These are phyloP conservation scores for Paramarasmius palmivorus DNA, from an alignment of 1,284 basidiomycete species.

Conservation along the genomic window DNA sequence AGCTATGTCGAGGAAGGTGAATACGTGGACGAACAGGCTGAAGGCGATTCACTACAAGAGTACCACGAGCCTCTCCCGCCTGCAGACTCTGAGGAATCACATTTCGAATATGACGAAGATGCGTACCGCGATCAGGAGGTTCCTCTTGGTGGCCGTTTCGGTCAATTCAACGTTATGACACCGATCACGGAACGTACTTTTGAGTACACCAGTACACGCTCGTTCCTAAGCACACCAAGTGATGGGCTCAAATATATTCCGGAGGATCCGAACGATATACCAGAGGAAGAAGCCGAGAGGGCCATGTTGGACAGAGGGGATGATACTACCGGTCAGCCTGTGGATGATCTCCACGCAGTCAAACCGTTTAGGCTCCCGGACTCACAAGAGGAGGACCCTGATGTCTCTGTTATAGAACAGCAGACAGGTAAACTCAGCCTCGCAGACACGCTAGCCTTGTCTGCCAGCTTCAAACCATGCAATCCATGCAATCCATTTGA, in stretches of 20 bases:
- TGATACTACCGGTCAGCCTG: conserved; percentile 20
- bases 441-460: conserved; percentile 59
- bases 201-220: conserved; percentile 75
- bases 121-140: conserved; percentile 40
- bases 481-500: conserved; percentile 93
- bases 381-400: conserved; percentile 10
- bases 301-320: conserved; percentile 31
- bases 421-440: conserved; percentile 63
- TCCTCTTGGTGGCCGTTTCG: conserved; percentile 73
- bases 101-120: conserved; percentile 40
- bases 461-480: conserved; percentile 65
- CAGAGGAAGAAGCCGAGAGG: conserved; percentile 31
- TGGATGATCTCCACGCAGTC: conserved; percentile 13
- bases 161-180: conserved; percentile 86
- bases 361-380: conserved; percentile 11
- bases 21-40: conserved; percentile 7
- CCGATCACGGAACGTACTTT: conserved; percentile 92
- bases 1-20: not conserved
- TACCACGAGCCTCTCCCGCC: conserved; percentile 26
- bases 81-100: conserved; percentile 11
- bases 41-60: conserved; percentile 28
- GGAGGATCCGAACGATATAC: conserved; percentile 27
- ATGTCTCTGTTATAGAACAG: conserved; percentile 41
- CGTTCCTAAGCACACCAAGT: conserved; percentile 42
- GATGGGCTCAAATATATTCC: conserved; percentile 27